Percentiles rank a stretch among this genome's conserved stretches.
These are phyloP conservation scores for Coemansia erecta DNA, from an alignment of 192 early-diverging fungal genomes.

Conservation along the genomic window DNA sequence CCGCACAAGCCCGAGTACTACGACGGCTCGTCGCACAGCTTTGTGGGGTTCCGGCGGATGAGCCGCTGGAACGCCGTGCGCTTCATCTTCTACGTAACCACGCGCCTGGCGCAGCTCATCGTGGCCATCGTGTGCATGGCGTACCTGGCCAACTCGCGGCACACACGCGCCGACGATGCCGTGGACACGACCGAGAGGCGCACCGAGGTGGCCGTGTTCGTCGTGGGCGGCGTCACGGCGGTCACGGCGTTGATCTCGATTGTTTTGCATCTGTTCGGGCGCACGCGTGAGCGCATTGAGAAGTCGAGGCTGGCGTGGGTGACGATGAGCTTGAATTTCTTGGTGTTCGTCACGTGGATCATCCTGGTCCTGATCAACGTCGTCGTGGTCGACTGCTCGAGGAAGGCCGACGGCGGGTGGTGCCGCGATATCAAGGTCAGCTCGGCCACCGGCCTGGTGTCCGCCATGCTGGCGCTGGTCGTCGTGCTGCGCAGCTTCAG, in stretches of 20 bases:
- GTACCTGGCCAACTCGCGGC: constrained; percentile 30
- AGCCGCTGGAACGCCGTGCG: constrained; percentile 21
- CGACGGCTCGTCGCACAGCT: background rate
- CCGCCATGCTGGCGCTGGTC: constrained; percentile 38
- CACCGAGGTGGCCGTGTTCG: constrained; percentile 31
- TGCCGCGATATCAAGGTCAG: constrained; percentile 30
- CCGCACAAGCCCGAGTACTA: constrained; percentile 3
- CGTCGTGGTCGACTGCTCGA: constrained; percentile 43
- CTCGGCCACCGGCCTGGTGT: constrained; percentile 39
- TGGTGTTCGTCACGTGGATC: constrained; percentile 37
- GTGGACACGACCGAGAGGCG: constrained; percentile 18
- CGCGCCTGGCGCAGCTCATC: constrained; percentile 26
- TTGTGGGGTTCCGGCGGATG: constrained; percentile 33
- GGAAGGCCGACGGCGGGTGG: constrained; percentile 28
- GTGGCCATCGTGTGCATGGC: constrained; percentile 38
- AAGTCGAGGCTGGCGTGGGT: constrained; percentile 31
- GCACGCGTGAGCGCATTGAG: constrained; percentile 27
- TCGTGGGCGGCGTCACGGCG: constrained; percentile 25
- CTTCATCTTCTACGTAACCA: constrained; percentile 28
- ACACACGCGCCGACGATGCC: constrained; percentile 10
- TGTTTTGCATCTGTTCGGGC: constrained; percentile 27
- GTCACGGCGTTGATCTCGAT: constrained; percentile 27
- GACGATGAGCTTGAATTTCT: constrained; percentile 30
- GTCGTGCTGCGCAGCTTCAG: constrained; percentile 41
- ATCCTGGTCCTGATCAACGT: constrained; percentile 43